Conservation (phyloP, 2,329 filamentous ascomycete genomes). For the Verticillium alfalfae region DNA sequence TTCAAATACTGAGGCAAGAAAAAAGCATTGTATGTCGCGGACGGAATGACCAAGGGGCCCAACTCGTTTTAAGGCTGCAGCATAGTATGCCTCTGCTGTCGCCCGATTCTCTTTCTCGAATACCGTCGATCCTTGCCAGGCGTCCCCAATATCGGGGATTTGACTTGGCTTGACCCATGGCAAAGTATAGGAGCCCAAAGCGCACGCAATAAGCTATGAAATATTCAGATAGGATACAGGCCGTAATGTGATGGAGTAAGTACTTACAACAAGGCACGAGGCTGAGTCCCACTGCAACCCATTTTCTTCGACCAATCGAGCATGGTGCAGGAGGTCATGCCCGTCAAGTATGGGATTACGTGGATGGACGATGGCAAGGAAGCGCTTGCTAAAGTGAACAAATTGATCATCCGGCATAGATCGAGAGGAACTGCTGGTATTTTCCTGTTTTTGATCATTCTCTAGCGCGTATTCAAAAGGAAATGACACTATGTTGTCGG, state of each 20-base stretch:
- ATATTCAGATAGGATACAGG: background rate
- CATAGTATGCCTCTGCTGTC: constrained; percentile 13
- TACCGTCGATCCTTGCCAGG: background rate
- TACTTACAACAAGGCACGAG: constrained; percentile 15
- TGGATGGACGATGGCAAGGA: constrained; percentile 13
- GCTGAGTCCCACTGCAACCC: constrained; percentile 13
- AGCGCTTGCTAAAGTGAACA: constrained; percentile 9
- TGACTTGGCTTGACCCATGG: constrained; percentile 2
- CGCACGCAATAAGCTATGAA: constrained; percentile 5
- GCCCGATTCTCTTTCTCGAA: constrained; percentile 1
- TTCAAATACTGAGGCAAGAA: constrained; percentile 14
- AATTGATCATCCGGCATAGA: constrained; percentile 3
- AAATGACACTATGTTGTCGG: constrained; percentile 9
- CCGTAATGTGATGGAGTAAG: background rate
- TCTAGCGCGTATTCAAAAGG: background rate
- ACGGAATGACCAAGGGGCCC: constrained; percentile 14
- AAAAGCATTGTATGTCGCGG: constrained; percentile 18
- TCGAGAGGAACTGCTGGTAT: background rate
- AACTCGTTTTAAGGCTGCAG: constrained; percentile 15
- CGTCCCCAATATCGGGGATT: background rate
- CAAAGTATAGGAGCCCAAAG: constrained; percentile 1
- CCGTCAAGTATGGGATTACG: constrained; percentile 17
- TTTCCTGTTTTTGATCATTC: background rate
- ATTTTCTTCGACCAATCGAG: constrained; percentile 4
- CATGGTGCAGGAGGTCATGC: constrained; percentile 11